Percentiles rank a stretch among this genome's conserved stretches.
Conservation (phyloP, 805 yeast species). For the Metschnikowia baotianmanensis region DNA sequence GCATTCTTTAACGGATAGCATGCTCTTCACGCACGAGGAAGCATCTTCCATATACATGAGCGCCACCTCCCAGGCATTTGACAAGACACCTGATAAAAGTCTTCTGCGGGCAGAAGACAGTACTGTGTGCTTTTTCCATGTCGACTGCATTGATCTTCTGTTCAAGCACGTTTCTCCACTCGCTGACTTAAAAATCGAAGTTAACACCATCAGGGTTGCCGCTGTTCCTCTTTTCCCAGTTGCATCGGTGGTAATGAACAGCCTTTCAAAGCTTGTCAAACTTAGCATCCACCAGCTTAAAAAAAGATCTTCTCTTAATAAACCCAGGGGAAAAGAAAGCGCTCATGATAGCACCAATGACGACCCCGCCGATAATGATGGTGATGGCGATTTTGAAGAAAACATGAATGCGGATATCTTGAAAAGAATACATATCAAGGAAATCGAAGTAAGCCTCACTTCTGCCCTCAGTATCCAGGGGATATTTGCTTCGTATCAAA, state of each 20-base stretch:
- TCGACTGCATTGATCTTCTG: constrained; percentile 38
- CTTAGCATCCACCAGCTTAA: constrained; percentile 31
- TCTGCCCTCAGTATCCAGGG: constrained; percentile 47
- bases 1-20: constrained; percentile 54
- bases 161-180: constrained; percentile 48
- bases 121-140: constrained; percentile 25
- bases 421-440: constrained; percentile 36
- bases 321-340: not conserved
- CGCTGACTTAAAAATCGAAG: constrained; percentile 35
- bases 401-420: too few relatives aligned
- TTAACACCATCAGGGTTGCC: constrained; percentile 43
- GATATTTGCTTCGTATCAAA: constrained; percentile 33
- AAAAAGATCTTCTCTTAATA: constrained; percentile 12
- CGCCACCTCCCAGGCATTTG: constrained; percentile 58
- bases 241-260: constrained; percentile 33
- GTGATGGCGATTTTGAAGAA: not conserved
- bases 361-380: not conserved
- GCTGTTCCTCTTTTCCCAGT: constrained; percentile 44
- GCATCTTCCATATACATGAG: constrained; percentile 79
- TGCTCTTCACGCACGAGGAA: constrained; percentile 64
- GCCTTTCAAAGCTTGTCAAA: constrained; percentile 36
- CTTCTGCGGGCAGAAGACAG: not conserved
- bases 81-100: not conserved
- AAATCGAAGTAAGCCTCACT: constrained; percentile 42
- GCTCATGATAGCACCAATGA: too few relatives aligned